Evolutionary conservation across 2,329 filamentous ascomycete species (phyloP).

Genomic region (Periglandula ipomoeae): DNA sequence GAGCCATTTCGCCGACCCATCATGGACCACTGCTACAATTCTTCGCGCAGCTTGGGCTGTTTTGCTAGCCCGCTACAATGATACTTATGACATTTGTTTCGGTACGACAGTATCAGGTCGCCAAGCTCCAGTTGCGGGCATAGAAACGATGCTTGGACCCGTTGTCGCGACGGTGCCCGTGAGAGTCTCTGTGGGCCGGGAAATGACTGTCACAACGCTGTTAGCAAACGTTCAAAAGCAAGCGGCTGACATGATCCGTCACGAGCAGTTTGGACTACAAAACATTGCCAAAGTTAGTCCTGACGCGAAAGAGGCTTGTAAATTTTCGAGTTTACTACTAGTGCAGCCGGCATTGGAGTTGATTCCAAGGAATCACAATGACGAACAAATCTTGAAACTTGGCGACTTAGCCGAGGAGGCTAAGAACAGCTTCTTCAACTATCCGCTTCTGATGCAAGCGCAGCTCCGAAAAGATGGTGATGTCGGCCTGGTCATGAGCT

Average conservation of each 20-base stretch:
- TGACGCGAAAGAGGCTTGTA: neutral
- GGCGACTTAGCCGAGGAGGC: neutral
- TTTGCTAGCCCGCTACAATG: slow-evolving; percentile 11
- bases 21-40: slow-evolving; percentile 12
- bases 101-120: slow-evolving; percentile 17
- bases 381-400: neutral
- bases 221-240: neutral
- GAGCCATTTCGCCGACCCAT: neutral
- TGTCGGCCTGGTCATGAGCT: neutral
- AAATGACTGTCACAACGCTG: neutral
- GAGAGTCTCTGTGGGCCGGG: slow-evolving; percentile 2
- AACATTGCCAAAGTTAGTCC: neutral
- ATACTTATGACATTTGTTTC: slow-evolving; percentile 15
- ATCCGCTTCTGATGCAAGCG: neutral
- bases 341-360: neutral
- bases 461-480: neutral
- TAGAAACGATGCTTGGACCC: slow-evolving; percentile 15
- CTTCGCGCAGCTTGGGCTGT: slow-evolving; percentile 22
- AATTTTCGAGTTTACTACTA: neutral
- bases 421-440: neutral
- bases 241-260: neutral
- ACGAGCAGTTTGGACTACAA: slow-evolving; percentile 3
- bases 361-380: neutral
- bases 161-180: slow-evolving; percentile 14
- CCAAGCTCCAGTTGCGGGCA: slow-evolving; percentile 13